phyloP scores from a whole-genome alignment of 495 filamentous ascomycete genomes.

The Penicillium verhagenii region DNA sequence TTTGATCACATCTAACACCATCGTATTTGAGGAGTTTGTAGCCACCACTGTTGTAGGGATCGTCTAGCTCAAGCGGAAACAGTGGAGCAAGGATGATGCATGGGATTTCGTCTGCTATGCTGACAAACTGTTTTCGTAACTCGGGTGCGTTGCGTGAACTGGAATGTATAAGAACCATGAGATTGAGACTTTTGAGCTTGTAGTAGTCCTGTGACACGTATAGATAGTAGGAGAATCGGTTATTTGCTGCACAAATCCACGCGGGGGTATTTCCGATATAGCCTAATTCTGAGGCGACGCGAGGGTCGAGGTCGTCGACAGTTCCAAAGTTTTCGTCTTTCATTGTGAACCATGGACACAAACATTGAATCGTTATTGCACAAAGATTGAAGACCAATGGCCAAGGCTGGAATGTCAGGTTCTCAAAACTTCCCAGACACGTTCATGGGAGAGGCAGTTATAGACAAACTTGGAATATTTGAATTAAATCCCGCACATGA shows the following conservation, averaged over 20 bases:
- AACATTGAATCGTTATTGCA: too few species aligned
- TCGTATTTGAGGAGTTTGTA: background rate
- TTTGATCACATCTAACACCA: background rate
- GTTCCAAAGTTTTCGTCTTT: background rate
- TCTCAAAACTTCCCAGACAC: too few species aligned
- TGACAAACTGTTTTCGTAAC: background rate
- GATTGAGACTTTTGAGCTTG: background rate
- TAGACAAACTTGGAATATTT: too few species aligned
- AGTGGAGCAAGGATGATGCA: constrained; percentile 3
- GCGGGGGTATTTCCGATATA: constrained; percentile 4
- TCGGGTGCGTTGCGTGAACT: constrained; percentile 1
- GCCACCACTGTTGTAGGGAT: background rate
- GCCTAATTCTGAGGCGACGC: background rate
- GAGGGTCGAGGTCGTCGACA: background rate
- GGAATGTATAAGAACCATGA: background rate
- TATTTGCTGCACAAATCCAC: background rate
- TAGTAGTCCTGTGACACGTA: constrained; percentile 1
- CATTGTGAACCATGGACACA: background rate
- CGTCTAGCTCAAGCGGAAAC: background rate
- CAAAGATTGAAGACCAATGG: background rate
- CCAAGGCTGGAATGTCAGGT: background rate
- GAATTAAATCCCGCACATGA: background rate
- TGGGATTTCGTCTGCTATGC: background rate
- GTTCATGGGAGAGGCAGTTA: background rate
- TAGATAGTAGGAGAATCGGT: background rate